These are phyloP conservation scores for Apiospora marii DNA, from an alignment of 2,329 filamentous ascomycete species.

Conservation along the genomic window DNA sequence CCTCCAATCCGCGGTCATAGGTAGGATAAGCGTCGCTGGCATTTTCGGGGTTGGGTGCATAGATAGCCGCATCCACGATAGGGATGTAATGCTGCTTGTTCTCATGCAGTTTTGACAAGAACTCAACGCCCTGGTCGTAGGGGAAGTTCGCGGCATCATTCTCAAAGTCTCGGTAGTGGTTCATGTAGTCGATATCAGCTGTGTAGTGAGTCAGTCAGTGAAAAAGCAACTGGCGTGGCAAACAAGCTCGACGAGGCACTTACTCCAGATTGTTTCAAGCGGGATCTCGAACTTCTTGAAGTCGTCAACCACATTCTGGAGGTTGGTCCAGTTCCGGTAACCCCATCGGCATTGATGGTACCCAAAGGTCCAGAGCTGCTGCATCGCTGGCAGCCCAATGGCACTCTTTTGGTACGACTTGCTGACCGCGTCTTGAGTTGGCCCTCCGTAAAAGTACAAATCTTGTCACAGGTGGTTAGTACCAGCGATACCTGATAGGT, in stretches of 20 bases:
- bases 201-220: conserved; percentile 48
- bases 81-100: conserved; percentile 74
- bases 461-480: conserved; percentile 51
- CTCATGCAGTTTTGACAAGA: conserved; percentile 68
- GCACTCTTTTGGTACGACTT: conserved; percentile 73
- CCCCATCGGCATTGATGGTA: conserved; percentile 88
- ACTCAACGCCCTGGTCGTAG: conserved; percentile 63
- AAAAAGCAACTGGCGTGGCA: conserved; percentile 41
- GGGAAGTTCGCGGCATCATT: conserved; percentile 66
- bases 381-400: conserved; percentile 76
- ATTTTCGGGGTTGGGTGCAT: conserved; percentile 76
- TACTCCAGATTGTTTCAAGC: conserved; percentile 75
- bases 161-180: conserved; percentile 67
- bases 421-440: conserved; percentile 71
- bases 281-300: conserved; percentile 72
- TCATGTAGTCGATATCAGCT: conserved; percentile 78
- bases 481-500: not conserved
- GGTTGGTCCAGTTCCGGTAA: conserved; percentile 74
- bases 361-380: conserved; percentile 83
- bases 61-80: conserved; percentile 77
- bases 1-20: conserved; percentile 67
- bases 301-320: conserved; percentile 72
- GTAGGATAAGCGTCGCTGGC: conserved; percentile 67
- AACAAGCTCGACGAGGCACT: conserved; percentile 27
- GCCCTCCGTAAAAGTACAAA: conserved; percentile 80